A percentile compares a stretch with the other conserved stretches of the same genome.
These are phyloP conservation scores for Fraxinus sp. DNA, from an alignment of 305 asterid genomes.

Conservation along the genomic window DNA sequence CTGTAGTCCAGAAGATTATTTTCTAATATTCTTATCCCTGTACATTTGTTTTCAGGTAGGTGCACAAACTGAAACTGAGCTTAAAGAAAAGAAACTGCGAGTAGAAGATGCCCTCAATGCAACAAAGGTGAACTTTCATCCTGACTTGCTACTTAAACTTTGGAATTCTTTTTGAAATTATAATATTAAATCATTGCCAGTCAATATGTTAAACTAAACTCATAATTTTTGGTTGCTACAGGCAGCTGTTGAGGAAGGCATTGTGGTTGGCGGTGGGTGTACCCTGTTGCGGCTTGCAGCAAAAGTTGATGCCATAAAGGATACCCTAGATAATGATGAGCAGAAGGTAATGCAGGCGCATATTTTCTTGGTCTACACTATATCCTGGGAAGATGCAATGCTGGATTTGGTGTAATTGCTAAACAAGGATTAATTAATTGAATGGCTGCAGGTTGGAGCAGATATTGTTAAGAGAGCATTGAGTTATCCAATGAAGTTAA, in stretches of 20 bases:
- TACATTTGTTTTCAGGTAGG: slow-evolving; percentile 36
- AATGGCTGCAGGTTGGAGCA: slow-evolving; percentile 54
- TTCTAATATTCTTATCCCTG: neutral
- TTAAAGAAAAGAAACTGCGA: slow-evolving; percentile 52
- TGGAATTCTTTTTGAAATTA: neutral
- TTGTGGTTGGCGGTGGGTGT: slow-evolving; percentile 82
- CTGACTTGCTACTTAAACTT: neutral
- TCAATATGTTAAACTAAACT: neutral
- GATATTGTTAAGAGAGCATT: slow-evolving; percentile 68
- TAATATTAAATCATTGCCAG: neutral
- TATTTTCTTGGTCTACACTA: neutral
- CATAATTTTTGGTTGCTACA: slow-evolving; percentile 13
- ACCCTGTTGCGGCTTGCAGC: slow-evolving; percentile 63
- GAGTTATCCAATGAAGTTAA: slow-evolving; percentile 64
- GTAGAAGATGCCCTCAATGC: slow-evolving; percentile 64
- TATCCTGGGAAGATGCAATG: neutral
- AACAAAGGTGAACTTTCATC: slow-evolving; percentile 34
- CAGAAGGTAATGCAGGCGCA: slow-evolving; percentile 43
- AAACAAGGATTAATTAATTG: neutral
- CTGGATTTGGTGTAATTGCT: neutral
- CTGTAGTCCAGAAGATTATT: neutral
- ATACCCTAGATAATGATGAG: slow-evolving; percentile 61
- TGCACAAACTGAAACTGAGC: slow-evolving; percentile 59
- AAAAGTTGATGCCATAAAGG: slow-evolving; percentile 60
- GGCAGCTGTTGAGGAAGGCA: slow-evolving; percentile 90